Conservation (phyloP, 2,329 filamentous ascomycete species). For the Paraphaeosphaeria minitans region DNA sequence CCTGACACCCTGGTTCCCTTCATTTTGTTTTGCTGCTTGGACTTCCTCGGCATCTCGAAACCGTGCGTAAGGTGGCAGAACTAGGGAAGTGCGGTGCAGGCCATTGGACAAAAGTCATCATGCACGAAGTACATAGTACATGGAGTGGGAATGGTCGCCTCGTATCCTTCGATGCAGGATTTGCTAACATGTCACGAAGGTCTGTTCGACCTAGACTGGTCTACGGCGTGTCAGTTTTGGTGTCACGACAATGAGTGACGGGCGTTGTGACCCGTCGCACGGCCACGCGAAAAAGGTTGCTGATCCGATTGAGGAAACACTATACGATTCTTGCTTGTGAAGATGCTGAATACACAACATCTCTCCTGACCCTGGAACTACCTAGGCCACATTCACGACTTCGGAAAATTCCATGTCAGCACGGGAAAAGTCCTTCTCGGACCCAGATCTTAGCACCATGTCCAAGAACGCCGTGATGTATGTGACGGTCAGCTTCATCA, state of each 20-base stretch:
- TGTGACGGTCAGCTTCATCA: conserved; percentile 25
- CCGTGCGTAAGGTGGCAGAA: no score
- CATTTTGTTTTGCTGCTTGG: no score
- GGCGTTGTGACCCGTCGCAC: neutral
- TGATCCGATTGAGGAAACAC: neutral
- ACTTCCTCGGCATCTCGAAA: no score
- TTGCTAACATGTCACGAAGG: no score
- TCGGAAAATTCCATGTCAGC: conserved; percentile 20
- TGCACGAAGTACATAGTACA: no score
- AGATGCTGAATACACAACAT: no score
- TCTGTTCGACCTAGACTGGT: neutral
- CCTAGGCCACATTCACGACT: conserved; percentile 18
- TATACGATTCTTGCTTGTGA: no score
- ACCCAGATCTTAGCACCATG: conserved; percentile 23
- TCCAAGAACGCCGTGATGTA: conserved; percentile 30
- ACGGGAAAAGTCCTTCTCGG: conserved; percentile 7
- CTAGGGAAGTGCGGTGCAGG: no score
- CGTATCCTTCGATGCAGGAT: no score
- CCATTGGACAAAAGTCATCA: no score
- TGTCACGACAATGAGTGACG: neutral
- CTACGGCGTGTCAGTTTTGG: neutral
- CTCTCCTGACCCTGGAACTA: neutral
- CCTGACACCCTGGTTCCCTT: no score
- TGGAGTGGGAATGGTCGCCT: no score
- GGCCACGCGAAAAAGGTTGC: neutral